phyloP scores from a whole-genome alignment of 371 early-diverging fungal species.

The Mucor mucedo region DNA sequence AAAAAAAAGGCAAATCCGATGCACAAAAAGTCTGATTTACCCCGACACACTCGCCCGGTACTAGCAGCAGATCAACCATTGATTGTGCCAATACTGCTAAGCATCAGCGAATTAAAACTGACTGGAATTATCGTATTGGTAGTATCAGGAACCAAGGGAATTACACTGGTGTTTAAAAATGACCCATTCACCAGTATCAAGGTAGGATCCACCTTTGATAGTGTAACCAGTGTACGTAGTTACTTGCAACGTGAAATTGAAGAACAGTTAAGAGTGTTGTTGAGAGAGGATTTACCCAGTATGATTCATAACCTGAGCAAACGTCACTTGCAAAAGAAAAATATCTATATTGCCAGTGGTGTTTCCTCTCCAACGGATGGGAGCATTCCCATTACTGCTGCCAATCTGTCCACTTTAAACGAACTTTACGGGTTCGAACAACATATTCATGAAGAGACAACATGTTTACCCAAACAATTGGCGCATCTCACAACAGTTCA shows the following conservation, averaged over 20 bases:
- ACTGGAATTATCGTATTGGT: conserved; percentile 92
- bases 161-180: conserved; percentile 95
- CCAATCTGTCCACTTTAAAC: conserved; percentile 27
- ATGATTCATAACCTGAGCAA: conserved; percentile 89
- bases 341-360: neutral
- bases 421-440: conserved; percentile 21
- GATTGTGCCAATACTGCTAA: conserved; percentile 93
- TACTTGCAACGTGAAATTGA: conserved; percentile 94
- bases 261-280: conserved; percentile 83
- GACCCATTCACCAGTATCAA: conserved; percentile 93
- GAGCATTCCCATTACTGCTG: conserved; percentile 24
- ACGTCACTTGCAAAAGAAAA: conserved; percentile 16
- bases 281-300: conserved; percentile 91
- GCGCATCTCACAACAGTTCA: conserved; percentile 83
- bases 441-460: conserved; percentile 40
- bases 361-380: too few species aligned
- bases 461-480: conserved; percentile 70
- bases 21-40: conserved; percentile 65
- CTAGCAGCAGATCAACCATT: conserved; percentile 93
- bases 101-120: conserved; percentile 86
- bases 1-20: conserved; percentile 74
- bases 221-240: conserved; percentile 80
- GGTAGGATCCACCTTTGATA: conserved; percentile 95
- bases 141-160: conserved; percentile 89
- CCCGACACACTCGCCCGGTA: conserved; percentile 69